Evolutionary conservation across 1,284 basidiomycete species (phyloP).

Genomic region (Irpex rosettiformis): DNA sequence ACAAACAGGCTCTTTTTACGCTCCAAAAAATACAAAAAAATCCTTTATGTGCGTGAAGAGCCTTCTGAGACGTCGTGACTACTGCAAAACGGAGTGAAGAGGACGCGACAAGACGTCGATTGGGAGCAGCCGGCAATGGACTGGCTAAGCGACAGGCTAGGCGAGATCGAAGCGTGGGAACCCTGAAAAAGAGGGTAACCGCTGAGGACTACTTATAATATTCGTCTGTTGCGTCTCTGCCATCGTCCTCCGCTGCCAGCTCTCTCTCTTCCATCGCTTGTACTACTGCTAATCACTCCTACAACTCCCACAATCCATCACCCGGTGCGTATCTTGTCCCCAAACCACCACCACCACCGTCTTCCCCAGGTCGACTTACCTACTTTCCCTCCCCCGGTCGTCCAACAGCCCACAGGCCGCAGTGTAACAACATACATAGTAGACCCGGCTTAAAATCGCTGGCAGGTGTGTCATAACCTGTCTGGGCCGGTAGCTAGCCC

Average conservation of each 20-base stretch:
- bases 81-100: no score
- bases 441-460: conserved; percentile 73
- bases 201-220: conserved; percentile 19
- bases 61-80: no score
- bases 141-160: conserved; percentile 12
- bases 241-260: conserved; percentile 19
- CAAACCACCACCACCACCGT: conserved; percentile 13
- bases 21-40: neutral
- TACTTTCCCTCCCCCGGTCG: conserved; percentile 13
- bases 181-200: conserved; percentile 49
- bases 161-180: conserved; percentile 16
- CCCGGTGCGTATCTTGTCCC: conserved; percentile 25
- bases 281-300: conserved; percentile 32
- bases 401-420: conserved; percentile 40
- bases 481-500: conserved; percentile 11
- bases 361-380: conserved; percentile 13
- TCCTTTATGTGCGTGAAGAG: neutral
- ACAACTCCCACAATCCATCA: conserved; percentile 36
- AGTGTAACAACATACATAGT: conserved; percentile 71
- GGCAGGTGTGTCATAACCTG: conserved; percentile 45
- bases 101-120: neutral
- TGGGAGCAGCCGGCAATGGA: neutral
- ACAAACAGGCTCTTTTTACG: neutral
- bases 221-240: neutral
- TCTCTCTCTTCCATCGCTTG: conserved; percentile 23